Conservation (phyloP, 257 asterid species). For the Pogostemon cablin region DNA sequence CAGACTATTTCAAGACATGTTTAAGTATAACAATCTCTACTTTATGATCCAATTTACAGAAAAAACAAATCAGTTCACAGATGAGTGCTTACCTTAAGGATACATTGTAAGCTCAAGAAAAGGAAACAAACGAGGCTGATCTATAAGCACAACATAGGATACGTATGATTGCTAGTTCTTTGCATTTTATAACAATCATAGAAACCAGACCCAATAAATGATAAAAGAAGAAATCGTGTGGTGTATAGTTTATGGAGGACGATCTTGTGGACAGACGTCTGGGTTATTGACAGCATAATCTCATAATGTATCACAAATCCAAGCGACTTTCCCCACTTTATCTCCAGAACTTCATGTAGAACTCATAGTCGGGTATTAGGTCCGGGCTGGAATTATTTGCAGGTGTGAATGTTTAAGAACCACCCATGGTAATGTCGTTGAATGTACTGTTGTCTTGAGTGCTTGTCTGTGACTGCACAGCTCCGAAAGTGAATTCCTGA, state of each 20-base stretch:
- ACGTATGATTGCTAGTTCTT: not conserved
- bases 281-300: not conserved
- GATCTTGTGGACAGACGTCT: no score
- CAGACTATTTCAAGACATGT: no score
- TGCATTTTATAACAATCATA: not conserved
- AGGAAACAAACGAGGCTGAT: no score
- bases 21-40: no score
- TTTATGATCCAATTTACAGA: no score
- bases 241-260: not conserved
- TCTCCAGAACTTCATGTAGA: no score
- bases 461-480: conserved; percentile 14
- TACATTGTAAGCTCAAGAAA: not conserved
- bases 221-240: not conserved
- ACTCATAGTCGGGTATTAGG: not conserved
- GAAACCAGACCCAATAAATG: not conserved
- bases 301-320: not conserved
- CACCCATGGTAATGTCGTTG: conserved; percentile 19
- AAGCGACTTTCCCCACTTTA: not conserved
- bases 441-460: conserved; percentile 9
- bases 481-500: conserved; percentile 16
- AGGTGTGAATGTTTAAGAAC: conserved; percentile 10
- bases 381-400: not conserved
- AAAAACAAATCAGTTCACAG: not conserved
- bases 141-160: not conserved
- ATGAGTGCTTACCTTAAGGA: not conserved